Evolutionary conservation across 2,329 filamentous ascomycete species (phyloP), one percentile per base, ranked within the genome.

Genomic region (Sclerotinia nivalis): DNA sequence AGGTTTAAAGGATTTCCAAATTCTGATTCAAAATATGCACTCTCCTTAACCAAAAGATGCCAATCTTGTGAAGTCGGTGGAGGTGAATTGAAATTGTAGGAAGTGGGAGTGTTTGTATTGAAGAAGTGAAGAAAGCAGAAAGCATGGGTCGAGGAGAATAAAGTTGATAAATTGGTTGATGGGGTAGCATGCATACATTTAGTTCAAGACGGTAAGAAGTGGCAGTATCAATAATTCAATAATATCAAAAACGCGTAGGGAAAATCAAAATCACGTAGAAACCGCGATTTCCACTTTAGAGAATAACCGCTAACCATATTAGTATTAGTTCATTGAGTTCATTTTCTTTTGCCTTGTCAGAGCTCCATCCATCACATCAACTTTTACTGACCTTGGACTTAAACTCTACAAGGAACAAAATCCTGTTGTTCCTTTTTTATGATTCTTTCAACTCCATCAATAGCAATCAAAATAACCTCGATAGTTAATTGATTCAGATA

Each of bases 231-330:
- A 22, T 55, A 3, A 6, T 3, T 15, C 3, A 15, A 15, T 6
- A 54, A 2, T 55, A 34, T 52, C 9, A 15, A 22, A 18, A n/a
- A 62, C 60, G 60, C 60, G 60, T 62, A 22, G 20, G 25, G 40
- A 31, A 50, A 47, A 62, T 62, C 20, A 7, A 40, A 64, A 47
- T 55, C 67, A 58, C 67, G 67, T 61, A 31, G 22, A 12, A 64
- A 55, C 50, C 59, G 67, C 37, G 67, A 69, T 47, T 69, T 64
- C 45, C 67, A 69, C 67, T 40, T 56, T 37, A 34, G 4, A 45
- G 10, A 9, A 8, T 4, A 37, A 1, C 1, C 13, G 15, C 67
- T 69, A 69, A 64, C 9, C 34, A 4, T 1, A 56, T 25, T 37
- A 1, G 22, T 6, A 1, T 37, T 64, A 69, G 59, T 28, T 52